Conservation (phyloP, 495 filamentous ascomycete genomes). For the Choiromyces venosus region DNA sequence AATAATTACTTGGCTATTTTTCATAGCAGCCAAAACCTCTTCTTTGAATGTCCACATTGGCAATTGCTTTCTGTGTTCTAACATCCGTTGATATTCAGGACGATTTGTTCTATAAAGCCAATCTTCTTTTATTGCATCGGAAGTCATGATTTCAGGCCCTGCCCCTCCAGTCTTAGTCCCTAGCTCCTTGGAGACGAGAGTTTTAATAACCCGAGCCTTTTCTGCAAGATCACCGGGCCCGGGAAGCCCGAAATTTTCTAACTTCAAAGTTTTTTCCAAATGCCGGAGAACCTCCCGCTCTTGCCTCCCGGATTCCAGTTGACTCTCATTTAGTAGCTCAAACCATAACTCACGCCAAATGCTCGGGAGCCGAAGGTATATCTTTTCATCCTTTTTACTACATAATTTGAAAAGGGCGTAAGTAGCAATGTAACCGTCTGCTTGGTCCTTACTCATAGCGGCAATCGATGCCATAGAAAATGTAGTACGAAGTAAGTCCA, state of each 20-base stretch:
- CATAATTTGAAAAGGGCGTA: slow-evolving; percentile 75
- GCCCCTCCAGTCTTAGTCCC: slow-evolving; percentile 20
- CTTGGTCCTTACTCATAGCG: slow-evolving; percentile 71
- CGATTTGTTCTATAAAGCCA: slow-evolving; percentile 45
- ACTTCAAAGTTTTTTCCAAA: slow-evolving; percentile 58
- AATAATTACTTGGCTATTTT: slow-evolving; percentile 73
- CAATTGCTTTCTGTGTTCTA: slow-evolving; percentile 58
- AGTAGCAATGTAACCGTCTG: slow-evolving; percentile 79
- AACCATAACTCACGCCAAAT: slow-evolving; percentile 81
- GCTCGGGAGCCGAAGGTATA: slow-evolving; percentile 67
- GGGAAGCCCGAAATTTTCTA: slow-evolving; percentile 41
- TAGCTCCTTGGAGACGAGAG: slow-evolving; percentile 45
- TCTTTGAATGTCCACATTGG: slow-evolving; percentile 84
- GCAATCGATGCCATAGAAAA: slow-evolving; percentile 69
- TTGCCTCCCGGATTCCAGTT: slow-evolving; percentile 59
- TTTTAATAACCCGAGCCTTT: slow-evolving; percentile 52
- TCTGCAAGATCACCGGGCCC: slow-evolving; percentile 58
- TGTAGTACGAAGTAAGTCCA: slow-evolving; percentile 47
- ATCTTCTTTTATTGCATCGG: slow-evolving; percentile 5
- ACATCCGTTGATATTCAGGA: slow-evolving; percentile 51
- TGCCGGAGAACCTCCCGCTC: slow-evolving; percentile 61
- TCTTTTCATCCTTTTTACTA: slow-evolving; percentile 76
- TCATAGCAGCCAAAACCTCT: slow-evolving; percentile 66
- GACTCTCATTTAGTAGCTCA: slow-evolving; percentile 63
- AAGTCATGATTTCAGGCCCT: slow-evolving; percentile 30